Evolutionary conservation across 305 asterid species (phyloP), one percentile per base, ranked within the genome.

Genomic region (Nicotiana rustica): DNA sequence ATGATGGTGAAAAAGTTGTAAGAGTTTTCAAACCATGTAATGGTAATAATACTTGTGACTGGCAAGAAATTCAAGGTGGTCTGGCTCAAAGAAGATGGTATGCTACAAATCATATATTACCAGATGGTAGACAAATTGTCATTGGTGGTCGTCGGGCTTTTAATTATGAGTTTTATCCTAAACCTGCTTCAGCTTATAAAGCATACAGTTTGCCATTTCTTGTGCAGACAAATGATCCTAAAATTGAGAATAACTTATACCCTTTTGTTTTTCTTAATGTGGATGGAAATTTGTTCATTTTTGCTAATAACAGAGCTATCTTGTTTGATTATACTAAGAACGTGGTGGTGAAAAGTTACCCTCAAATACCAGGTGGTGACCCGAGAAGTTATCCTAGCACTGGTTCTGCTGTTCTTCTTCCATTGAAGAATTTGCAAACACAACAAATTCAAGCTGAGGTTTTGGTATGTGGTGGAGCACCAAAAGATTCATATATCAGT

Each of bases 381-480:
- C 92, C 91, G 14, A 84, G 92, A 55, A 78, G 67, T 57, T 91
- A 88, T 38, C 92, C 94, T 5, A 89, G 92, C 29, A 85, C 94
- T 1, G 94, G 94, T 31, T 89, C 92, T 0, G 91, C 92, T 0
- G 88, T 89, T 80, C 80, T 91, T 77, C 88, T 89, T 4, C 92
- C 92, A 0, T 13, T 90, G 61, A 86, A 55, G 67, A 83, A 14
- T n/a, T 6, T 49, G 8, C 65, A 41, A 18, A 80, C 52, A 25
- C 38, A n/a, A 70, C 33, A 44, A 9, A 8, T 35, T 18, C 78
- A 82, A 65, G 87, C 85, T 15, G 93, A 90, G 18, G 89, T 90
- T 2, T 78, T 90, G 71, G 90, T 90, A 9, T 90, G 92, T 4
- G 91, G 93, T 5, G 92, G 93, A 6, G 89, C 92, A 1, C 93